phyloP scores from a whole-genome alignment of 2,329 filamentous ascomycete genomes.

The Fusarium stilboides region DNA sequence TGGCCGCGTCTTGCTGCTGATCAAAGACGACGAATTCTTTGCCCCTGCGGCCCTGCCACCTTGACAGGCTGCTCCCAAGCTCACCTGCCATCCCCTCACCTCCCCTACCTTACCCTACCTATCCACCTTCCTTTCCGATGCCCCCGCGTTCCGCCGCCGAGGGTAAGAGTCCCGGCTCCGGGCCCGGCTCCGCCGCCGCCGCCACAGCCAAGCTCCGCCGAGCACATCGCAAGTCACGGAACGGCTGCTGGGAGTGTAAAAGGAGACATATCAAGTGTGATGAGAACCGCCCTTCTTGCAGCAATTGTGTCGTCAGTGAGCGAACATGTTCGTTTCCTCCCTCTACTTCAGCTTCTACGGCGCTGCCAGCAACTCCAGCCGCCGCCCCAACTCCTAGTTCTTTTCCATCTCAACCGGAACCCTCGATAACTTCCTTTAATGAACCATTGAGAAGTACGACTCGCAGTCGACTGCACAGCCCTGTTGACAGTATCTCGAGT shows the following conservation, averaged over 20 bases:
- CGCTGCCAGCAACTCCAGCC: slow-evolving; percentile 19
- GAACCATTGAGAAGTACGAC: slow-evolving; percentile 8
- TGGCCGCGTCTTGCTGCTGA: slow-evolving; percentile 17
- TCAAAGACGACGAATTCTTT: slow-evolving; percentile 15
- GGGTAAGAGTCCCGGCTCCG: slow-evolving; percentile 32
- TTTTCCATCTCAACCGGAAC: slow-evolving; percentile 19
- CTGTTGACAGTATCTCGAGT: slow-evolving; percentile 43
- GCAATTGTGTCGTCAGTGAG: slow-evolving; percentile 58
- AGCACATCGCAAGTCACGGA: slow-evolving; percentile 59
- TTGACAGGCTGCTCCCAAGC: not conserved
- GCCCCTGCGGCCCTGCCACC: not conserved
- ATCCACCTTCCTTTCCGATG: slow-evolving; percentile 23
- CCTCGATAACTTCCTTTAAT: slow-evolving; percentile 9
- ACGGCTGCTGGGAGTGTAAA: slow-evolving; percentile 60
- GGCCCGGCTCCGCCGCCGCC: slow-evolving; percentile 35
- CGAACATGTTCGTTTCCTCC: slow-evolving; percentile 56
- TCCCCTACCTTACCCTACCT: not conserved
- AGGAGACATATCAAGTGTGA: slow-evolving; percentile 61
- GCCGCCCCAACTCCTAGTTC: slow-evolving; percentile 19
- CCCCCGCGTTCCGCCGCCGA: slow-evolving; percentile 36
- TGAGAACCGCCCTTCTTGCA: slow-evolving; percentile 58
- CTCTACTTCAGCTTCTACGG: not conserved
- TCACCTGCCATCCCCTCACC: not conserved
- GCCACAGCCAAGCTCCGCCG: slow-evolving; percentile 53
- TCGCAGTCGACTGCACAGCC: slow-evolving; percentile 40